Evolutionary conservation across 345 rosid species (phyloP).

Genomic region (Euclidium syriacum): DNA sequence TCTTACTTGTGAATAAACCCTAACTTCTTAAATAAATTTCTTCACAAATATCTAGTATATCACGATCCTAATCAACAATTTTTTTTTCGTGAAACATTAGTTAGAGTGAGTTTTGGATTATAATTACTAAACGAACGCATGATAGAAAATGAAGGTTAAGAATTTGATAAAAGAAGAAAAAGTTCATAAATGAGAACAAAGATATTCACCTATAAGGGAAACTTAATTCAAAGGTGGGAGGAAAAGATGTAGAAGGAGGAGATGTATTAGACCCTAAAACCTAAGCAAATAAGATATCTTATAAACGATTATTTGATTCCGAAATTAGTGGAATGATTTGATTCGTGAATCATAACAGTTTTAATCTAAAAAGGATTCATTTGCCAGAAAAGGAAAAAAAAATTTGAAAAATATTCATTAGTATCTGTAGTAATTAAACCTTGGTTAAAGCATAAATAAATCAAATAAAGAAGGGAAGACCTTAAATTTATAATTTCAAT

Average conservation of each 20-base stretch:
- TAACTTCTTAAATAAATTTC: neutral
- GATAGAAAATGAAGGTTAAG: neutral
- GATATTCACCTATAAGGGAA: neutral
- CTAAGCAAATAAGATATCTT: neutral
- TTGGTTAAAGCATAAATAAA: too few species aligned
- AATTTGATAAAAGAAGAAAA: neutral
- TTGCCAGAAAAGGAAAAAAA: neutral
- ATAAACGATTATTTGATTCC: neutral
- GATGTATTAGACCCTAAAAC: neutral
- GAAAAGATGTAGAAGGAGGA: conserved; percentile 1
- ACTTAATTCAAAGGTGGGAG: neutral
- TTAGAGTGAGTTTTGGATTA: conserved; percentile 5
- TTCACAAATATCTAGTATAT: neutral
- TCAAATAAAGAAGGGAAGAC: too few species aligned
- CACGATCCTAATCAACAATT: neutral
- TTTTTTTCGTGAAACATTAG: neutral
- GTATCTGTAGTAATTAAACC: neutral
- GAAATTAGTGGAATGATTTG: neutral
- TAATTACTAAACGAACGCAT: neutral
- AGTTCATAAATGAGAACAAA: neutral
- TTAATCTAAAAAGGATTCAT: neutral
- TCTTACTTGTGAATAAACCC: neutral
- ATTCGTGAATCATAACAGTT: neutral
- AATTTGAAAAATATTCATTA: neutral
- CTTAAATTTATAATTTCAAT: too few species aligned